phyloP scores from a whole-genome alignment of 2,329 filamentous ascomycete genomes.

The Fusarium sororula region DNA sequence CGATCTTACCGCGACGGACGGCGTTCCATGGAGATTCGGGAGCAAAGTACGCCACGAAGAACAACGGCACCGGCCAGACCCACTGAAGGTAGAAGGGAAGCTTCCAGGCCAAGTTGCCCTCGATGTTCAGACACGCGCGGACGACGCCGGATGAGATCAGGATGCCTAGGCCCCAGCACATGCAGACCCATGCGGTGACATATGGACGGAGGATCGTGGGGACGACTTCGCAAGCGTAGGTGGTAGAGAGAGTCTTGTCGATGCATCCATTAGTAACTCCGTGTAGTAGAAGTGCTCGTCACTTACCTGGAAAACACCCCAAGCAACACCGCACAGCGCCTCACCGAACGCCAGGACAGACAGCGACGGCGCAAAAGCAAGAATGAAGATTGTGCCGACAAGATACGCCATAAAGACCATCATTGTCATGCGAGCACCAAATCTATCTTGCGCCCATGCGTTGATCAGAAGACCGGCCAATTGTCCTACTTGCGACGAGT shows the following conservation, averaged over 20 bases:
- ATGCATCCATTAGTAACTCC: accelerated
- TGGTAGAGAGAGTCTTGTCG: slow-evolving; percentile 48
- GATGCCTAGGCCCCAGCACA: slow-evolving; percentile 56
- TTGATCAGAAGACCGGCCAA: slow-evolving; percentile 56
- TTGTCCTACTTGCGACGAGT: slow-evolving; percentile 54
- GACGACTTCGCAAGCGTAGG: slow-evolving; percentile 55
- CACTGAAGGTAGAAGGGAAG: slow-evolving; percentile 51
- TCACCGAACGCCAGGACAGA: slow-evolving; percentile 48
- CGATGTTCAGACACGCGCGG: slow-evolving; percentile 44
- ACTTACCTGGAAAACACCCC: slow-evolving; percentile 41
- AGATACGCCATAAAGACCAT: slow-evolving; percentile 34
- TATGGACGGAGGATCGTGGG: slow-evolving; percentile 50
- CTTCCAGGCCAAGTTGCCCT: slow-evolving; percentile 49
- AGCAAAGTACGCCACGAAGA: slow-evolving; percentile 42
- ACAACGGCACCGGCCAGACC: slow-evolving; percentile 44
- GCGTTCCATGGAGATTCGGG: slow-evolving; percentile 46
- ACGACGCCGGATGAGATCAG: slow-evolving; percentile 53
- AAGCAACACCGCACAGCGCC: slow-evolving; percentile 49
- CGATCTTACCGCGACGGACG: slow-evolving; percentile 42
- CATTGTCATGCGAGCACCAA: slow-evolving; percentile 40
- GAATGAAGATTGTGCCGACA: slow-evolving; percentile 3
- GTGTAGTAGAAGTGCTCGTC: accelerated
- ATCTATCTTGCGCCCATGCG: slow-evolving; percentile 52
- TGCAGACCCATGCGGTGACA: slow-evolving; percentile 54
- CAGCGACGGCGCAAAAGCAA: slow-evolving; percentile 48